phyloP scores from a whole-genome alignment of 73 alveolate species.

The Vitrella brassicaformis region DNA sequence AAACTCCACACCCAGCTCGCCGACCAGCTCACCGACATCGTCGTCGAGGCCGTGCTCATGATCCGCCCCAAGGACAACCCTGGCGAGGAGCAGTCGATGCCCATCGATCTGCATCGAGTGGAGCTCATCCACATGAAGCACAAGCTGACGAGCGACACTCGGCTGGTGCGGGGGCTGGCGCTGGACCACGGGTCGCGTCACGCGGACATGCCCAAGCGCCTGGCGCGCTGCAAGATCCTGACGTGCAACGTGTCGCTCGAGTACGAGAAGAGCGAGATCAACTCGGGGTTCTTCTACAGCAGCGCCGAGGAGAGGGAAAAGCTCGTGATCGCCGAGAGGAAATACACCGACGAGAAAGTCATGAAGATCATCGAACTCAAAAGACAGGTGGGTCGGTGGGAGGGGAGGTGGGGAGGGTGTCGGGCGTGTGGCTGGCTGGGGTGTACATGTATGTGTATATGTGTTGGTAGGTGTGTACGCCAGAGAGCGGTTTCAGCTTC shows the following conservation, averaged over 20 bases:
- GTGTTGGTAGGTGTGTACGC: neutral
- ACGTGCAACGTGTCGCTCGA: slow-evolving; percentile 95
- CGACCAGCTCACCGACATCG: slow-evolving; percentile 65
- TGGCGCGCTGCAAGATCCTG: slow-evolving; percentile 85
- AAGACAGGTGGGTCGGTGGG: slow-evolving; percentile 71
- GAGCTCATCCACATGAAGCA: slow-evolving; percentile 98
- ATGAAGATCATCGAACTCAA: slow-evolving; percentile 86
- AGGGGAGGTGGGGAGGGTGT: neutral
- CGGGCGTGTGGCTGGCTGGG: no score
- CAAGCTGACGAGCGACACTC: slow-evolving; percentile 91
- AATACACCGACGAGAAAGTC: slow-evolving; percentile 91
- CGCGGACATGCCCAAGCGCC: slow-evolving; percentile 77
- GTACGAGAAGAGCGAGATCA: slow-evolving; percentile 97
- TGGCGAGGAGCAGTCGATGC: no score
- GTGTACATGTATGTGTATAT: no score
- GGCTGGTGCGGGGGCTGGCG: slow-evolving; percentile 95
- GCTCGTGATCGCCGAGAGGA: slow-evolving; percentile 82
- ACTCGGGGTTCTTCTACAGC: slow-evolving; percentile 96
- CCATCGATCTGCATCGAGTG: slow-evolving; percentile 84
- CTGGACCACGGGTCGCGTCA: slow-evolving; percentile 99
- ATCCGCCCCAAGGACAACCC: slow-evolving; percentile 56
- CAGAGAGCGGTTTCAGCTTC: slow-evolving; percentile 72
- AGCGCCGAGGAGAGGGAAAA: slow-evolving; percentile 98
- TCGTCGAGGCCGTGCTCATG: slow-evolving; percentile 71
- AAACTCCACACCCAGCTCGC: slow-evolving; percentile 58